Base-by-base conservation (phyloP, 2,329 filamentous ascomycete genomes). In the Trichoderma endophyticum region DNA sequence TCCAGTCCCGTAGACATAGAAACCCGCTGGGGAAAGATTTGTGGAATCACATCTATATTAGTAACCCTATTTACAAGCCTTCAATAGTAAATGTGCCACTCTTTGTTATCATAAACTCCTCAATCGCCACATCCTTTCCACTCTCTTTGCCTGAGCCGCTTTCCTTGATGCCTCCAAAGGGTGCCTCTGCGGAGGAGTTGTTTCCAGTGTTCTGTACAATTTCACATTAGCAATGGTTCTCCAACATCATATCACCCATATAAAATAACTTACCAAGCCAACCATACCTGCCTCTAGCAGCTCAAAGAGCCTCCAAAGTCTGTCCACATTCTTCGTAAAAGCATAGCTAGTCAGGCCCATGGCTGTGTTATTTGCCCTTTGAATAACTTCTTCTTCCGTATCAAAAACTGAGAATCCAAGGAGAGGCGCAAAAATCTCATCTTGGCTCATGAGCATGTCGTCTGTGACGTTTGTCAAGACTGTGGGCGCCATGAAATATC, bases 311-410 rank as follows among this genome's bases (percentile, higher is more conserved):
- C 83, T 79, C 80, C 81, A 84, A 21, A 81, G 76, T 4, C 84
- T 75, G 56, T 79, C 79, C n/a, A 83, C 76, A 75, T 85, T 78
- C 72, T 80, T 79, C 59, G 81, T 91, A 81, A 90, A 93, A 81
- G 92, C 92, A 80, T 93, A 93, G 3, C 89, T 91, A 0, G 92
- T 91, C 39, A 93, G 84, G 1, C 92, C 91, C 60, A 93, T 91
- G 73, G 91, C 89, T 0, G 90, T 85, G 4, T 81, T 77, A 77
- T 94, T 93, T 2, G 91, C 91, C 70, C 90, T 82, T 70, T 86
- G 83, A 9, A 93, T 86, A 7, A 92, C 91, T 72, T 94, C 90
- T 36, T 90, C 88, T 79, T 94, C 91, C 0, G 86, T 89, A 34
- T 91, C 86, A 78, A 93, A 93, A 15, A 86, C 83, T 80, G 92